phyloP scores from a whole-genome alignment of 2,329 filamentous ascomycete species.

The Mycocentrospora acerina region DNA sequence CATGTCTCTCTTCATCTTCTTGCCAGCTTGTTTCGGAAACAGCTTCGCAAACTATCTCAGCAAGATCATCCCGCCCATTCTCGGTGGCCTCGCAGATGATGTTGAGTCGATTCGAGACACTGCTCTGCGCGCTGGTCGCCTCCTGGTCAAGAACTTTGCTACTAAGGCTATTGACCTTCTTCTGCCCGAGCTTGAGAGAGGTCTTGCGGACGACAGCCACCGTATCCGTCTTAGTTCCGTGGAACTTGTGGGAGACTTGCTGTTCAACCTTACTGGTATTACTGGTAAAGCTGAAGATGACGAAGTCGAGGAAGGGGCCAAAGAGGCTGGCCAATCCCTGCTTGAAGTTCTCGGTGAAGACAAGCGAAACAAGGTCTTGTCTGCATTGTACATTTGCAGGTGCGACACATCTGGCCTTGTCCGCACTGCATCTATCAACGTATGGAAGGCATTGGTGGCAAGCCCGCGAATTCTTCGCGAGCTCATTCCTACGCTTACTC shows the following conservation, averaged over 20 bases:
- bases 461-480: conserved; percentile 92
- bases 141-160: conserved; percentile 98
- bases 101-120: conserved; percentile 96
- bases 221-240: conserved; percentile 98
- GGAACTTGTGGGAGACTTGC: conserved; percentile 90
- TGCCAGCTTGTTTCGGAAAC: conserved; percentile 98
- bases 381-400: conserved; percentile 95
- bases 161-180: conserved; percentile 91
- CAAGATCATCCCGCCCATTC: conserved; percentile 92
- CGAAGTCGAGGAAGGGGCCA: conserved; percentile 76
- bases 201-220: conserved; percentile 95
- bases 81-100: conserved; percentile 92
- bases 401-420: conserved; percentile 94
- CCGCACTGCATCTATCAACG: conserved; percentile 81
- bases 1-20: conserved; percentile 99
- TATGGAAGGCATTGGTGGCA: conserved; percentile 96
- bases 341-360: conserved; percentile 93
- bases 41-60: conserved; percentile 95
- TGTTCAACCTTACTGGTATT: conserved; percentile 97
- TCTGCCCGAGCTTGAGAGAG: conserved; percentile 90
- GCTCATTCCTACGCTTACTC: conserved; percentile 88
- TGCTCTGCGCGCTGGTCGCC: conserved; percentile 86
- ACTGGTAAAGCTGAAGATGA: conserved; percentile 75
- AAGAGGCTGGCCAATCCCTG: conserved; percentile 88
- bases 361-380: conserved; percentile 94